phyloP scores from a whole-genome alignment of 129 eudicot genomes.

The Solidago caesia region DNA sequence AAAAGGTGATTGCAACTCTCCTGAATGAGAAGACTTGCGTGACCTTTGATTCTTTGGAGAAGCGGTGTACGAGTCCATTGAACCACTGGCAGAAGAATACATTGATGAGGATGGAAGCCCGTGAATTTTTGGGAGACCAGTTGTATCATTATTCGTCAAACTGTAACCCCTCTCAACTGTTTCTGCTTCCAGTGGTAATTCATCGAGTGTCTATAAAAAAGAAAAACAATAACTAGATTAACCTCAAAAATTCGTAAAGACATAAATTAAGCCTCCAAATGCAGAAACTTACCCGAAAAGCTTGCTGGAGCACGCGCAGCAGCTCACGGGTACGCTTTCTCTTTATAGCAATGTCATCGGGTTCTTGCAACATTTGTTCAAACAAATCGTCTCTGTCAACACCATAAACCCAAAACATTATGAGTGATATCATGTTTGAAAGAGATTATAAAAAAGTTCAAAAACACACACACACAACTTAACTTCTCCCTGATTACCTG shows the following conservation, averaged over 20 bases:
- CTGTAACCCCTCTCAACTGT: constrained; percentile 88
- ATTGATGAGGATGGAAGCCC: constrained; percentile 72
- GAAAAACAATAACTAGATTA: neutral
- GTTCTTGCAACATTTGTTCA: constrained; percentile 98
- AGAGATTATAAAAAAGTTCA: no score
- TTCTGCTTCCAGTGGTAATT: constrained; percentile 93
- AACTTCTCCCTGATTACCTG: constrained; percentile 50
- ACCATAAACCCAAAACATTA: constrained; percentile 10
- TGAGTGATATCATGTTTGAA: neutral
- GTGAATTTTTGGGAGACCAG: constrained; percentile 84
- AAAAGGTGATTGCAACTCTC: constrained; percentile 64
- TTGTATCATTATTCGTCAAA: constrained; percentile 53
- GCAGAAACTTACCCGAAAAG: constrained; percentile 59
- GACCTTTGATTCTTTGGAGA: constrained; percentile 73
- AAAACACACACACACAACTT: neutral
- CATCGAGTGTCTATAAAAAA: constrained; percentile 66
- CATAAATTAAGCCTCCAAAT: neutral
- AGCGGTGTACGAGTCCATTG: constrained; percentile 58
- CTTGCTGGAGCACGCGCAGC: constrained; percentile 90
- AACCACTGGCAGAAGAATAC: constrained; percentile 48
- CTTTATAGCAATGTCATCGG: constrained; percentile 79
- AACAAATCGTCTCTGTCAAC: constrained; percentile 78
- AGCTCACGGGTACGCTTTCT: constrained; percentile 83
- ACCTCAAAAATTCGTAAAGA: neutral
- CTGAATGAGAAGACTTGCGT: constrained; percentile 88